Percentiles rank a stretch among this genome's conserved stretches.
phyloP scores from a whole-genome alignment of 1,284 basidiomycete genomes.

The Xanthoconium separans region DNA sequence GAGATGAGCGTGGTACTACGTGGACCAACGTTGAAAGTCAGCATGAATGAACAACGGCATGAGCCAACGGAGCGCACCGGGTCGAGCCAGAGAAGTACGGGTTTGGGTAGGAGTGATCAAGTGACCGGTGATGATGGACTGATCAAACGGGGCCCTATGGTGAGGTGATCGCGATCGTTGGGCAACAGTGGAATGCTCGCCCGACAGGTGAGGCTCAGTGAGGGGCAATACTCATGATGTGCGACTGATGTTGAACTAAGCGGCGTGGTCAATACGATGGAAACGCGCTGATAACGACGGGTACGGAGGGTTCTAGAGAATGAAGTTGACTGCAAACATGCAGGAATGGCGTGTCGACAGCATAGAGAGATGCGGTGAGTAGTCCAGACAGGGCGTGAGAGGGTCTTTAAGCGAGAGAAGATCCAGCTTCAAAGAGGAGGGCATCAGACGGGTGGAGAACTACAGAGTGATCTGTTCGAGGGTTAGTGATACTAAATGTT shows the following conservation, averaged over 20 bases:
- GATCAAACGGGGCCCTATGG: conserved; percentile 8
- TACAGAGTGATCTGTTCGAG: too few species aligned
- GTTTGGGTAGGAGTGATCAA: conserved; percentile 4
- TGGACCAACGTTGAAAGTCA: conserved; percentile 12
- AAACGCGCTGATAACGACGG: background rate
- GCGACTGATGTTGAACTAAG: background rate
- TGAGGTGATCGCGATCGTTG: conserved; percentile 10
- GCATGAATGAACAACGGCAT: conserved; percentile 12
- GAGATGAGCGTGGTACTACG: conserved; percentile 14
- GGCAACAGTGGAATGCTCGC: conserved; percentile 2
- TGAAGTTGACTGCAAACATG: conserved; percentile 20
- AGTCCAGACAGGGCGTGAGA: conserved; percentile 14
- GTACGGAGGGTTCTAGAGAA: background rate
- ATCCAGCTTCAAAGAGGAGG: conserved; percentile 8
- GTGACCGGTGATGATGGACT: background rate
- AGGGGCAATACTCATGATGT: background rate
- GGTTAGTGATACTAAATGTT: too few species aligned
- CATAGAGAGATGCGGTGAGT: conserved; percentile 12
- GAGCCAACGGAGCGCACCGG: conserved; percentile 2
- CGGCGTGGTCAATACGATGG: background rate
- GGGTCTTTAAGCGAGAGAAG: conserved; percentile 12
- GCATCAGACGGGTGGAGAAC: background rate
- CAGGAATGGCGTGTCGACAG: conserved; percentile 20
- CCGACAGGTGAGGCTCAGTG: conserved; percentile 5
- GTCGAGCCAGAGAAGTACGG: background rate